These are phyloP conservation scores for Dictyostelium citrinum DNA, from an alignment of 78 protist species.

Conservation along the genomic window DNA sequence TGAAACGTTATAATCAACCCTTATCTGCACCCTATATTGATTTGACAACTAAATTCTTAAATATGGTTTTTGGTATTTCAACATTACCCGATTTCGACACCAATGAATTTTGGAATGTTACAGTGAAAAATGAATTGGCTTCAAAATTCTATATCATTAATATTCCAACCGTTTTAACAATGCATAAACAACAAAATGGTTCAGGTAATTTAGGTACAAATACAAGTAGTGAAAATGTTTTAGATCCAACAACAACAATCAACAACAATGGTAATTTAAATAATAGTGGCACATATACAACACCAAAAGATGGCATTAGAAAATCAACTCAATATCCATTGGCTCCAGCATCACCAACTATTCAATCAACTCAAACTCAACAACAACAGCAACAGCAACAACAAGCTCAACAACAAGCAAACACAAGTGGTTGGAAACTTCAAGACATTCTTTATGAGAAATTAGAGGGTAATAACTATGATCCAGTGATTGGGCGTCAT, in stretches of 20 bases:
- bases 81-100: constrained; percentile 21
- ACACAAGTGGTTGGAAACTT: constrained; percentile 30
- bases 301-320: background rate
- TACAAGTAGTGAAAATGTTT: constrained; percentile 9
- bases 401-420: background rate
- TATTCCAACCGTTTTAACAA: background rate
- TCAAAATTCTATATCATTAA: constrained; percentile 58
- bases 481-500: constrained; percentile 49
- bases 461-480: background rate
- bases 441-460: constrained; percentile 42
- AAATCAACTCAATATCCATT: constrained; percentile 6
- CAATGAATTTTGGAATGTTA: constrained; percentile 57
- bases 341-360: constrained; percentile 1
- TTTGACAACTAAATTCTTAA: constrained; percentile 65
- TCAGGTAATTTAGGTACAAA: background rate
- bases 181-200: background rate
- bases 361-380: background rate
- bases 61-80: constrained; percentile 56
- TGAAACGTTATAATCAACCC: constrained; percentile 71
- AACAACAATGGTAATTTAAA: background rate
- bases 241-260: background rate
- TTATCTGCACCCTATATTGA: constrained; percentile 55
- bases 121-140: constrained; percentile 29
- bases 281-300: background rate
- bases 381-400: background rate